phyloP scores from a whole-genome alignment of 257 asterid genomes.

The Gentiana macrophylla region DNA sequence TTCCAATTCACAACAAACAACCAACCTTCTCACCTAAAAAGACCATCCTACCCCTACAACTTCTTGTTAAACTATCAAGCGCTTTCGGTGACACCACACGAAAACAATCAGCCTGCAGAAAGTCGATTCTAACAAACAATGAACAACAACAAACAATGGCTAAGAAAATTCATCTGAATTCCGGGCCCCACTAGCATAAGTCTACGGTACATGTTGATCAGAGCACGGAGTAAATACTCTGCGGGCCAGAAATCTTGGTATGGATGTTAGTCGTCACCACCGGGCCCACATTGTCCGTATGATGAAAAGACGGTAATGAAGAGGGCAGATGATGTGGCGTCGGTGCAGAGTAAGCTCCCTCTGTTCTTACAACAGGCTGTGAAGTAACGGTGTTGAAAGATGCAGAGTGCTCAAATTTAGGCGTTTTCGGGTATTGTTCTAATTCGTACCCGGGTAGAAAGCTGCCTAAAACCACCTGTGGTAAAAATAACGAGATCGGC shows the following conservation, averaged over 20 bases:
- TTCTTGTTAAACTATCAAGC: constrained; percentile 7
- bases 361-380: constrained; percentile 31
- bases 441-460: constrained; percentile 43
- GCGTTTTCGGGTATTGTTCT: constrained; percentile 51
- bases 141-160: constrained; percentile 8
- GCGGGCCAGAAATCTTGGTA: constrained; percentile 28
- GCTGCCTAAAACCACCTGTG: constrained; percentile 73
- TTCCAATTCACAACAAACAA: constrained; percentile 1
- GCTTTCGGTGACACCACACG: background rate
- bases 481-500: too few relatives aligned
- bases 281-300: constrained; percentile 31
- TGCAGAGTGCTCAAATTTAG: constrained; percentile 42
- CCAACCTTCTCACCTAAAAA: constrained; percentile 6
- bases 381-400: constrained; percentile 32
- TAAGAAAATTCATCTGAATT: constrained; percentile 33
- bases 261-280: constrained; percentile 22
- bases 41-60: constrained; percentile 16
- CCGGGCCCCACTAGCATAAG: constrained; percentile 17
- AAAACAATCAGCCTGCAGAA: constrained; percentile 14
- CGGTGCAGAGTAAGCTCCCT: constrained; percentile 22
- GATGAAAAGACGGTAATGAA: constrained; percentile 32
- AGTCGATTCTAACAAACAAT: constrained; percentile 23
- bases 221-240: constrained; percentile 18
- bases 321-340: constrained; percentile 29
- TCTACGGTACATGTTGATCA: constrained; percentile 19